Evolutionary conservation across 345 rosid genomes (phyloP), one percentile per base, ranked within the genome.

Genomic region (Carallia pectinifolia): DNA sequence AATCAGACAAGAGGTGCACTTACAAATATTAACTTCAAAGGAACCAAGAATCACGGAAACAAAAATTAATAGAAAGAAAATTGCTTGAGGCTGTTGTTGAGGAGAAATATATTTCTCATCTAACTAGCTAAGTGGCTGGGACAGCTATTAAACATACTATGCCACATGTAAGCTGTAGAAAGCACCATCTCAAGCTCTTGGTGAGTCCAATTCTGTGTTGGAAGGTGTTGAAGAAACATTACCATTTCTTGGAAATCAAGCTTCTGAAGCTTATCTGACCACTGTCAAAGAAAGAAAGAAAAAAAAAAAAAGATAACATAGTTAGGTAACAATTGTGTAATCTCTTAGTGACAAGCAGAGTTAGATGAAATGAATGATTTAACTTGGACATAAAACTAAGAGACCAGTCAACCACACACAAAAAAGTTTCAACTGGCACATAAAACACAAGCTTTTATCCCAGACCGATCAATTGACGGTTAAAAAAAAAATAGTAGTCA

Each of bases 191-290:
- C 99, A 1, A 95, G 93, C 71, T 95, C 98, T 74, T 85, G 87
- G 71, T 89, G 88, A 6, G 90, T 77, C 99, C 97, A 92, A 76
- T 81, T 89, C 29, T 86, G 81, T 10, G 99, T 95, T 1, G 99
- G 97, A 53, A 92, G 91, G 78, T 95, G 99, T 74, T 92, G 99
- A 65, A 92, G 89, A 85, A 92, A 90, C 99, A 95, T 95, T 66
- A 92, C 98, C 97, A 95, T 82, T 71, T 92, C 99, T 77, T 92
- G 98, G 78, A 95, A 95, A 75, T 95, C 99, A 27, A 95, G 91
- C 85, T 89, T 85, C 87, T 81, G 89, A 64, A 95, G 89, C 75
- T 81, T 81, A 29, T 90, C 94, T 23, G 99, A 90, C 98, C 99
- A 95, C 99, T 92, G 85, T 61, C 62, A 74, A 31, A 56, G 33